A percentile compares a stretch with the other conserved stretches of the same genome.
phyloP scores from a whole-genome alignment of 75 land plant species.

The Adiantum capillusveneris region DNA sequence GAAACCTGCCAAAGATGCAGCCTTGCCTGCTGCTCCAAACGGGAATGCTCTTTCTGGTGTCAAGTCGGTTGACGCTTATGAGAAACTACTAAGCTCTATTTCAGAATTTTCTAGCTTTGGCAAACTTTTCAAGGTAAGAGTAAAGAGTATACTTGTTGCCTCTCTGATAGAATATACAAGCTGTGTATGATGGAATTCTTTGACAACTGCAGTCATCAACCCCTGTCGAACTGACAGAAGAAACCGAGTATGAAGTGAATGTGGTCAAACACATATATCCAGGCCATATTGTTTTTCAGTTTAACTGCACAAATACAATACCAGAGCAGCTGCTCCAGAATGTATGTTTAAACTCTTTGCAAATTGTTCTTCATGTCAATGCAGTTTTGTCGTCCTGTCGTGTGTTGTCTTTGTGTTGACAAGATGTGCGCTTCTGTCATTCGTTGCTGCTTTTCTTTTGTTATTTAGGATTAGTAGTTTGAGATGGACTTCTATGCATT shows the following conservation, averaged over 20 bases:
- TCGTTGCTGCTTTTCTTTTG: not conserved
- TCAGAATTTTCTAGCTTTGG: conserved; percentile 84
- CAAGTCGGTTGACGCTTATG: conserved; percentile 62
- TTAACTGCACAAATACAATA: conserved; percentile 94
- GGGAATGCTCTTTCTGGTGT: conserved; percentile 36
- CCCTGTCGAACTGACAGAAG: conserved; percentile 93
- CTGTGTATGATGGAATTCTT: no score
- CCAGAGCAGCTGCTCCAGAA: conserved; percentile 82
- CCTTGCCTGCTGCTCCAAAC: conserved; percentile 29
- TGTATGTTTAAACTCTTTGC: conserved; percentile 25
- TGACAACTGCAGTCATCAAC: conserved; percentile 60
- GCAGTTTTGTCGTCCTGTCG: no score
- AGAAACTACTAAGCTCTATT: conserved; percentile 66
- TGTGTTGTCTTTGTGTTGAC: no score
- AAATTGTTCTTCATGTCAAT: no score
- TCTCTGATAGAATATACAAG: no score
- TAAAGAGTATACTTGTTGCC: no score
- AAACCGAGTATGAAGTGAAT: conserved; percentile 92
- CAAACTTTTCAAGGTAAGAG: conserved; percentile 84
- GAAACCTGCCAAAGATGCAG: conserved; percentile 50
- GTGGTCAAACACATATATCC: conserved; percentile 91
- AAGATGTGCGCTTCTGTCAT: not conserved
- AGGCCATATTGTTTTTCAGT: conserved; percentile 81
- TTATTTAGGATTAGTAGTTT: not conserved
- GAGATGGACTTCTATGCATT: no score